Evolutionary conservation across 2,329 filamentous ascomycete genomes (phyloP), one percentile per base, ranked within the genome.

Genomic region (Alternaria panax): DNA sequence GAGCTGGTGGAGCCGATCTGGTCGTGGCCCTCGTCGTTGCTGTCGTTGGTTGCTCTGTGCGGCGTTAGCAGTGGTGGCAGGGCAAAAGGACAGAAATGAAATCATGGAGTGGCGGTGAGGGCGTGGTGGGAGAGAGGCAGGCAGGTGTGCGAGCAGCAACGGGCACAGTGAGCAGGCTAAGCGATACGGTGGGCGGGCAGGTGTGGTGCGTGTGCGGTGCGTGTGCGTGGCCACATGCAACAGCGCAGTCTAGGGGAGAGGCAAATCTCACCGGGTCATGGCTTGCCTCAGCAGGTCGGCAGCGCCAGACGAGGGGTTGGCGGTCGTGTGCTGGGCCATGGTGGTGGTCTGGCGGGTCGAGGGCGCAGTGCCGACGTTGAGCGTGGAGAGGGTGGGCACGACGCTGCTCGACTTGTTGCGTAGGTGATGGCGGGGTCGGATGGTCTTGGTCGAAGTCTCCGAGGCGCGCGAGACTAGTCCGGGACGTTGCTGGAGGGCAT

Each of bases 1-100:
- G 92, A 93, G 71, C 92, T 90, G 78, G 83, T 86, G 57, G 90
- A 91, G 76, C 92, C 92, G 78, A 92, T 90, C 70, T 92, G 89
- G 79, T 93, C 90, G 77, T 84, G 83, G 72, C 83, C 85, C 77
- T 92, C 90, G 71, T 84, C 86, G 78, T 92, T 90, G 74, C 93
- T 90, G 75, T 94, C 90, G 68, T 91, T 89, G 66, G 67, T 70
- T 47, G 72, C 70, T 72, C 76, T 80, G 71, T 71, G 73, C 55
- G 76, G 74, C 51, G 72, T 72, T 68, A 76, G 75, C 67, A 73
- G 72, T 58, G 69, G 64, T 72, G 71, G 64, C 67, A 69, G 47
- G 68, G 63, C 75, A 75, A 51, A 20, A 4, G 18, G 36, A 9
- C 9, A 22, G 1, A 32, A 32, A 51, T 36, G 51, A 42, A 45